Evolutionary conservation across 1,284 basidiomycete species (phyloP), one percentile per base, ranked within the genome.

Genomic region (Puccinia triticina): DNA sequence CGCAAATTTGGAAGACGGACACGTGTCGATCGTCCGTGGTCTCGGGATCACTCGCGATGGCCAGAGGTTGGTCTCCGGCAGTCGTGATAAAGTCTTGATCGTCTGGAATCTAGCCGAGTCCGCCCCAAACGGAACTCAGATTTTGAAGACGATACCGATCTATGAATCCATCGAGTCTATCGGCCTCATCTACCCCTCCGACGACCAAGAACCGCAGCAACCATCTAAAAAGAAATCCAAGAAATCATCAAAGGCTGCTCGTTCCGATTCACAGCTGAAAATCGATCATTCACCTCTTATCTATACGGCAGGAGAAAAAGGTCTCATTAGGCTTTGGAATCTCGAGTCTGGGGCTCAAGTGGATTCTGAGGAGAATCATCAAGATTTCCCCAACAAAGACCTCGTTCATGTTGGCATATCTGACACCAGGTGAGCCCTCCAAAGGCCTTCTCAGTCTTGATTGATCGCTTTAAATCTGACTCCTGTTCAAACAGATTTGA

Each of bases 301-400:
- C 85, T 97, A 91, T 86, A 96, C 94, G 34, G 96, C 92, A 21
- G 95, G 96, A 10, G 93, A 96, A 86, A 94, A 92, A 85, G 96
- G 95, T 1, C 86, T 91, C 0, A 88, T 97, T 43, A 91, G 91
- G 84, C 88, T 98, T 21, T 97, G 95, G 94, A 92, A 96, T 87
- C 91, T 90, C 2, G 88, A 89, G 77, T 90, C 90, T 29, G 93
- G 92, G 11, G 89, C 89, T 57, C 89, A 91, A 77, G 86, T 81
- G 10, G 48, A 64, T 21, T 81, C 71, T 29, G 79, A 81, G 40
- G 71, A 73, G 21, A 74, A 74, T 74, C 50, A 74, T 57, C 50
- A 53, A 46, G 67, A 74, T 71, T 64, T 64, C 59, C 55, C 71
- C 16, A 32, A 34, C 32, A 34, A n/a, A 26, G 55, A 74, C n/a